phyloP scores from a whole-genome alignment of 2,329 filamentous ascomycete species.

The Paecilomyces formosus region DNA sequence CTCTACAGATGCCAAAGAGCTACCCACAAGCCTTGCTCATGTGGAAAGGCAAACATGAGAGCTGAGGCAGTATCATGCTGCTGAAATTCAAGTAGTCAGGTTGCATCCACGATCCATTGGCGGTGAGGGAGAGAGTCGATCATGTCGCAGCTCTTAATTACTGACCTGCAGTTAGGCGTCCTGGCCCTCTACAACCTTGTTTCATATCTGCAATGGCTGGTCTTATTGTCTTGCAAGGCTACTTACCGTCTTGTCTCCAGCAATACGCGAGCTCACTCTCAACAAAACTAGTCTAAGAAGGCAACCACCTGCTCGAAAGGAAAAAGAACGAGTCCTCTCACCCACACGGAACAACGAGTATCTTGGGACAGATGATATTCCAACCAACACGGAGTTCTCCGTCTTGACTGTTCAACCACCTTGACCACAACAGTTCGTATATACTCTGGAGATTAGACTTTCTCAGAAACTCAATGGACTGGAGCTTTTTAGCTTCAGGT shows the following conservation, averaged over 20 bases:
- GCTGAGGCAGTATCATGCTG: neutral
- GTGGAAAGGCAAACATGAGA: neutral
- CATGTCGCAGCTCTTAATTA: neutral
- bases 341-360: neutral
- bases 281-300: too few species aligned
- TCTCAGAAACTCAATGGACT: neutral
- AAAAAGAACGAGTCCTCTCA: neutral
- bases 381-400: neutral
- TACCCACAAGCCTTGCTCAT: too few species aligned
- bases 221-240: neutral
- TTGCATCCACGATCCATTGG: neutral
- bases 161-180: neutral
- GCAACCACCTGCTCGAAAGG: neutral
- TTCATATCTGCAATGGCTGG: neutral
- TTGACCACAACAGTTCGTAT: neutral
- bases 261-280: neutral
- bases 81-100: neutral
- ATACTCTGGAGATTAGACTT: neutral
- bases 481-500: neutral
- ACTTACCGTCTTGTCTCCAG: neutral
- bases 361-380: neutral
- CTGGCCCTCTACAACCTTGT: neutral
- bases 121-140: neutral
- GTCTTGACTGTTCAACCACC: neutral
- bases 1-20: too few species aligned